Evolutionary conservation across 768 basidiomycete species (phyloP).

Genomic region (Auricularia cornea): DNA sequence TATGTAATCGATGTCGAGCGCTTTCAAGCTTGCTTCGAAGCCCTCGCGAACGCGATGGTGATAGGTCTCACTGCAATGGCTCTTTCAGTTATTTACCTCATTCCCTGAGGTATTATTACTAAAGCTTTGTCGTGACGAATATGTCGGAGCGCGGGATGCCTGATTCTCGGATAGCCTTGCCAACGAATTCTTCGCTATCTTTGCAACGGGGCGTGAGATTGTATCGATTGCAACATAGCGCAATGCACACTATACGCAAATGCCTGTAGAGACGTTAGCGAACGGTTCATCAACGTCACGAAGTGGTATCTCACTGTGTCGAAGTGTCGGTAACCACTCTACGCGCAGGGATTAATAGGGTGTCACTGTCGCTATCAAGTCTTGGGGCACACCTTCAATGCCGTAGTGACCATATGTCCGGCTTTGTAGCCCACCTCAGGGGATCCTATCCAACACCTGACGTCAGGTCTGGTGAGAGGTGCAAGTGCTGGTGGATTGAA

Average conservation of each 20-base stretch:
- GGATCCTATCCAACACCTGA: not conserved
- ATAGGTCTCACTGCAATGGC: conserved; percentile 13
- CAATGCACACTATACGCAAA: not conserved
- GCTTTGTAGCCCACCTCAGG: not conserved
- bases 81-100: too few relatives aligned
- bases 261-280: not conserved
- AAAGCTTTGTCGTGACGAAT: conserved; percentile 21
- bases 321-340: not conserved
- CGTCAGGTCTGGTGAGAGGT: not conserved
- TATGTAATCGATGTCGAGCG: conserved; percentile 37
- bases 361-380: not conserved
- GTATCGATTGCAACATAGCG: not conserved
- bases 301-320: not conserved
- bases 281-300: not conserved
- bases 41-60: conserved; percentile 32
- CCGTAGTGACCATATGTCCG: not conserved
- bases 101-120: not conserved
- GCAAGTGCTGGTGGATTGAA: too few relatives aligned
- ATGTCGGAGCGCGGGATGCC: conserved; percentile 12
- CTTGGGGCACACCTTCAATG: not conserved
- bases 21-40: conserved; percentile 33
- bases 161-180: conserved; percentile 33
- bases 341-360: not conserved
- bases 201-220: not conserved
- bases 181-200: conserved; percentile 41